A percentile compares a stretch with the other conserved stretches of the same genome.
These are phyloP conservation scores for Triglochin maritima DNA, from an alignment of 106 monocot genomes.

Conservation along the genomic window DNA sequence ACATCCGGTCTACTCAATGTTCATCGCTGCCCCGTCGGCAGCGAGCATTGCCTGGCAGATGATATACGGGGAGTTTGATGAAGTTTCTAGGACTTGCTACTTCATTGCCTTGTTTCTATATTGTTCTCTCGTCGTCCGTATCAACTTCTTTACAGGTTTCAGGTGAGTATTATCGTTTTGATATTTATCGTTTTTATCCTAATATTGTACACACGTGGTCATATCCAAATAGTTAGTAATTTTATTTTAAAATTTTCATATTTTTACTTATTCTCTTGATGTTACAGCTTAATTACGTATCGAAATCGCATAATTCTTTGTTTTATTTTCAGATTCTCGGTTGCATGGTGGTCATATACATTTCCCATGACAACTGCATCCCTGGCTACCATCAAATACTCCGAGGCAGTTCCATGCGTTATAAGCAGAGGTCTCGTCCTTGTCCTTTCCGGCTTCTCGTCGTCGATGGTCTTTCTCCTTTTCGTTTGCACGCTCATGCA, in stretches of 20 bases:
- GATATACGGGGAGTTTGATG: conserved; percentile 66
- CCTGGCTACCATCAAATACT: conserved; percentile 68
- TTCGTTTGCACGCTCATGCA: conserved; percentile 72
- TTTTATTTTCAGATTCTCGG: conserved; percentile 50
- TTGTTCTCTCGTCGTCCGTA: conserved; percentile 64
- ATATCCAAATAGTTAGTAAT: too few species aligned
- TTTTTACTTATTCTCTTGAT: not conserved
- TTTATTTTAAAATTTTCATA: too few species aligned
- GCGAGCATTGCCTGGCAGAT: conserved; percentile 73
- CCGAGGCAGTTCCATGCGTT: conserved; percentile 51
- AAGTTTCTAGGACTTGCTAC: conserved; percentile 54
- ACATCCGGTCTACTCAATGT: conserved; percentile 89
- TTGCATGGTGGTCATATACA: conserved; percentile 97
- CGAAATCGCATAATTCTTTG: not conserved
- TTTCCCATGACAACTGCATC: conserved; percentile 93
- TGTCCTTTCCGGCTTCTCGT: conserved; percentile 51
- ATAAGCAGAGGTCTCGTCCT: conserved; percentile 53
- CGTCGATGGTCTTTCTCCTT: conserved; percentile 57
- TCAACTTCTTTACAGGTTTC: conserved; percentile 82
- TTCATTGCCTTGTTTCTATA: conserved; percentile 88
- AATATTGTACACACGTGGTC: not conserved
- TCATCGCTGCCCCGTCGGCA: conserved; percentile 81
- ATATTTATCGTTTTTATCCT: not conserved
- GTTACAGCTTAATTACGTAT: not conserved
- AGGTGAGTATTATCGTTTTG: conserved; percentile 22